Evolutionary conservation across 352 stramenopile species (phyloP).

Genomic region (Aphanomyces invadans): DNA sequence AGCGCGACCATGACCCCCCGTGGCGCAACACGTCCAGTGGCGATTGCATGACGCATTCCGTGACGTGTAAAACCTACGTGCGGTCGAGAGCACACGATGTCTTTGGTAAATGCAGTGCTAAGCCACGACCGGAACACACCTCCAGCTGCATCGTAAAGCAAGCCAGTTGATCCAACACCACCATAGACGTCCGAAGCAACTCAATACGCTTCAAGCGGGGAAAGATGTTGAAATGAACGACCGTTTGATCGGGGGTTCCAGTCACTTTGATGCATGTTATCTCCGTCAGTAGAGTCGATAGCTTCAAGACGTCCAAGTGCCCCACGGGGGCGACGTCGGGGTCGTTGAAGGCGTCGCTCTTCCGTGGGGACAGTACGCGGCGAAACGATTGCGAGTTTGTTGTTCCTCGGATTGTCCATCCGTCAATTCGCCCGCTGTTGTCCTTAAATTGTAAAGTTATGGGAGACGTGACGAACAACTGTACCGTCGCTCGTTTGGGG

Average conservation of each 20-base stretch:
- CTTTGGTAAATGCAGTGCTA: too few species aligned
- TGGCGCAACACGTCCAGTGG: background rate
- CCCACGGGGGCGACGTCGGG: conserved; percentile 37
- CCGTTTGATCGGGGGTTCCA: conserved; percentile 16
- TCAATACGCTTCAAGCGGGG: conserved; percentile 62
- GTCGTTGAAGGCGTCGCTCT: conserved; percentile 34
- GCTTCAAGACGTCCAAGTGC: conserved; percentile 80
- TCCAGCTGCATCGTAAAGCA: conserved; percentile 60
- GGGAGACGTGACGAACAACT: background rate
- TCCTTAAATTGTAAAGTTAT: conserved; percentile 14
- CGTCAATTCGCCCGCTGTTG: conserved; percentile 17
- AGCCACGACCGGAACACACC: too few species aligned
- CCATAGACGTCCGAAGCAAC: conserved; percentile 40
- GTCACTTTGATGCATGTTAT: conserved; percentile 57
- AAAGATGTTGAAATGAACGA: conserved; percentile 76
- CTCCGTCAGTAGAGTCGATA: conserved; percentile 76
- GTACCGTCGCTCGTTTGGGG: conserved; percentile 52
- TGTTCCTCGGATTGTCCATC: conserved; percentile 13
- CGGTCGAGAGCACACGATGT: too few species aligned
- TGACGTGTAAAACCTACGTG: conserved; percentile 7
- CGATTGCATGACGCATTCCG: background rate
- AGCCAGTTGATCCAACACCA: conserved; percentile 44
- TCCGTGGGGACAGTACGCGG: conserved; percentile 8
- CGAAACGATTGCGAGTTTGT: background rate
- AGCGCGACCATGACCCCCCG: background rate